Percentiles rank a stretch among this genome's conserved stretches.
These are phyloP conservation scores for Oryza punctata DNA, from an alignment of 176 grass and related monocot species.

Conservation along the genomic window DNA sequence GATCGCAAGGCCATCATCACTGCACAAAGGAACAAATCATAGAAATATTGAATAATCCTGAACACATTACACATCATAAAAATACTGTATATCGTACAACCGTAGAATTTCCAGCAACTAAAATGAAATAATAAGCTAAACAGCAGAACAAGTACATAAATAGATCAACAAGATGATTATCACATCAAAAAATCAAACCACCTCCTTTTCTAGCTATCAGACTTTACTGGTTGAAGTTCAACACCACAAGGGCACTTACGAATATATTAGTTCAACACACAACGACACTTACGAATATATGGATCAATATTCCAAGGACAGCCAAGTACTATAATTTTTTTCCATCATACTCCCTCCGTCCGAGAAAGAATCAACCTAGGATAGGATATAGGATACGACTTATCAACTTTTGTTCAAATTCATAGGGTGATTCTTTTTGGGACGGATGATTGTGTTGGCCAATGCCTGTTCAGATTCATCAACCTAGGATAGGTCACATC, in stretches of 20 bases:
- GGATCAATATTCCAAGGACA: not conserved
- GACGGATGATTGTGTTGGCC: no score
- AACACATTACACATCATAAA: not conserved
- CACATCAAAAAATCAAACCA: not conserved
- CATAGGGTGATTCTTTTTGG: no score
- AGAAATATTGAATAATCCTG: not conserved
- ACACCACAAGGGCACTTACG: conserved; percentile 10
- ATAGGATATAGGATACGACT: no score
- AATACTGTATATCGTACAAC: not conserved
- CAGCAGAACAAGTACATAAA: not conserved
- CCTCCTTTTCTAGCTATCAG: not conserved
- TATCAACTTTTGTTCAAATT: no score
- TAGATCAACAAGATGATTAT: not conserved
- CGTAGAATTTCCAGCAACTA: not conserved
- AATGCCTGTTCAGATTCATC: no score
- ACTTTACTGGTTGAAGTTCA: not conserved
- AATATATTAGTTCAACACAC: not conserved
- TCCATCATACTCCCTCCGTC: no score
- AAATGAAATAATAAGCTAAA: conserved; percentile 13
- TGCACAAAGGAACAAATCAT: conserved; percentile 21
- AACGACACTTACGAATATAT: conserved; percentile 3
- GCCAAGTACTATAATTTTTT: not conserved
- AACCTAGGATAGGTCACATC: no score
- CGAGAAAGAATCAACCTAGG: no score
- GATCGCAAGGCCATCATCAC: not conserved